These are phyloP conservation scores for Pythium myriotylum DNA, from an alignment of 352 stramenopile genomes.

Conservation along the genomic window DNA sequence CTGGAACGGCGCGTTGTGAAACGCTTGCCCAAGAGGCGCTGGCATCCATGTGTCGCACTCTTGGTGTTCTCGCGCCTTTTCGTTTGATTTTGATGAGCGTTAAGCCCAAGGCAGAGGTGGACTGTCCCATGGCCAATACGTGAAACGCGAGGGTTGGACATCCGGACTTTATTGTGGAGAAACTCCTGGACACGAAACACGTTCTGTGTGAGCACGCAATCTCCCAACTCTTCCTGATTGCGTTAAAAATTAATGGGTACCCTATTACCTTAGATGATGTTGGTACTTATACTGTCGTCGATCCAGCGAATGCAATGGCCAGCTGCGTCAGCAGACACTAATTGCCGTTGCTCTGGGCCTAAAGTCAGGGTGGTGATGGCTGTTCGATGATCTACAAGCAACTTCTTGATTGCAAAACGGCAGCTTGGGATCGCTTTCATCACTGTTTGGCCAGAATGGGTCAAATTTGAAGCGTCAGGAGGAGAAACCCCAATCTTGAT, in stretches of 20 bases:
- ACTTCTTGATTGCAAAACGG: slow-evolving; percentile 75
- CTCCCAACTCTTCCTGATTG: no score
- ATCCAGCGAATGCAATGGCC: slow-evolving; percentile 81
- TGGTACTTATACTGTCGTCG: slow-evolving; percentile 72
- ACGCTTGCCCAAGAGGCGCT: slow-evolving; percentile 15
- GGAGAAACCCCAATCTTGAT: slow-evolving; percentile 14
- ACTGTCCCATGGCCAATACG: no score
- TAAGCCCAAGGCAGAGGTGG: neutral
- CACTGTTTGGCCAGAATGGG: neutral
- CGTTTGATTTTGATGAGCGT: neutral
- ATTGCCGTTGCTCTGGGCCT: slow-evolving; percentile 59
- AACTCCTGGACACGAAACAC: slow-evolving; percentile 25
- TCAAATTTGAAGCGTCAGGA: no score
- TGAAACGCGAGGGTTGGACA: slow-evolving; percentile 15
- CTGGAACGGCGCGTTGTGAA: slow-evolving; percentile 11
- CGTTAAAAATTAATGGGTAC: no score
- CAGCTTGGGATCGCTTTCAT: slow-evolving; percentile 63
- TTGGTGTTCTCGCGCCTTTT: slow-evolving; percentile 7
- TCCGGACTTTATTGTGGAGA: slow-evolving; percentile 1
- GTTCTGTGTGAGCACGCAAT: no score
- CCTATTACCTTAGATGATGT: slow-evolving; percentile 56
- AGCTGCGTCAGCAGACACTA: slow-evolving; percentile 67
- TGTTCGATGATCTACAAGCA: slow-evolving; percentile 67
- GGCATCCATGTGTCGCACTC: slow-evolving; percentile 1
- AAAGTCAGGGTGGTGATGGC: slow-evolving; percentile 65